Evolutionary conservation across 768 basidiomycete species (phyloP).

Genomic region (Infundibulicybe gibba): DNA sequence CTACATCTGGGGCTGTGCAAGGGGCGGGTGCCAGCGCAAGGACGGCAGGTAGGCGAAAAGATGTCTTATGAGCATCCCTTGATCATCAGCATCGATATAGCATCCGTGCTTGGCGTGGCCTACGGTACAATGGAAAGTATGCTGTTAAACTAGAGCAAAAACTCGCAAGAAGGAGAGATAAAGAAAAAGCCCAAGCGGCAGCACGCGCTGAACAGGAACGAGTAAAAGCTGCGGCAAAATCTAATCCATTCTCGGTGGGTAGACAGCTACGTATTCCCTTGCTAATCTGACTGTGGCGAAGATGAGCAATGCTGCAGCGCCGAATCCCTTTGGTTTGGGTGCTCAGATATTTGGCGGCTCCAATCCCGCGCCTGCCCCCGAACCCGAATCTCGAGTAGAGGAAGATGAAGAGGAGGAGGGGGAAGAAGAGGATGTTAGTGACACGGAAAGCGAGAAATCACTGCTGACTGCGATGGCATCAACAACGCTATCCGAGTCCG

Average conservation of each 20-base stretch:
- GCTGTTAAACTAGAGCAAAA: slow-evolving; percentile 69
- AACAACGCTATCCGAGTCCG: slow-evolving; percentile 50
- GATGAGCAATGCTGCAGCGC: slow-evolving; percentile 16
- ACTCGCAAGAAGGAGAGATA: slow-evolving; percentile 33
- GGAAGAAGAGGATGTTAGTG: slow-evolving; percentile 14
- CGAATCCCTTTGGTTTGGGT: slow-evolving; percentile 51
- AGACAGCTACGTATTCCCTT: neutral
- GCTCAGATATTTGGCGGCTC: slow-evolving; percentile 60
- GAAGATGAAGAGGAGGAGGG: slow-evolving; percentile 18
- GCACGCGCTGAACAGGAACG: slow-evolving; percentile 25
- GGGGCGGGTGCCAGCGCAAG: slow-evolving; percentile 67
- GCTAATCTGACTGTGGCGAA: slow-evolving; percentile 8
- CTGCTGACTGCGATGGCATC: slow-evolving; percentile 57
- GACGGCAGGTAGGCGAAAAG: slow-evolving; percentile 62
- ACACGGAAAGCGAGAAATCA: slow-evolving; percentile 36
- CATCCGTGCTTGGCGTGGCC: slow-evolving; percentile 77
- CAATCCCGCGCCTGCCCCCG: slow-evolving; percentile 10
- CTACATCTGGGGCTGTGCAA: slow-evolving; percentile 83
- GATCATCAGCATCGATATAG: slow-evolving; percentile 31
- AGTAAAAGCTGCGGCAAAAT: slow-evolving; percentile 25
- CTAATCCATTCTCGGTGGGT: slow-evolving; percentile 73
- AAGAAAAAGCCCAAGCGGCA: slow-evolving; percentile 32
- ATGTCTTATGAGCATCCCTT: neutral
- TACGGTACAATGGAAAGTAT: slow-evolving; percentile 70
- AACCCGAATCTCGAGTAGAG: slow-evolving; percentile 11